Evolutionary conservation across 1,284 basidiomycete genomes (phyloP).

Genomic region (Cerioporus squamosus): DNA sequence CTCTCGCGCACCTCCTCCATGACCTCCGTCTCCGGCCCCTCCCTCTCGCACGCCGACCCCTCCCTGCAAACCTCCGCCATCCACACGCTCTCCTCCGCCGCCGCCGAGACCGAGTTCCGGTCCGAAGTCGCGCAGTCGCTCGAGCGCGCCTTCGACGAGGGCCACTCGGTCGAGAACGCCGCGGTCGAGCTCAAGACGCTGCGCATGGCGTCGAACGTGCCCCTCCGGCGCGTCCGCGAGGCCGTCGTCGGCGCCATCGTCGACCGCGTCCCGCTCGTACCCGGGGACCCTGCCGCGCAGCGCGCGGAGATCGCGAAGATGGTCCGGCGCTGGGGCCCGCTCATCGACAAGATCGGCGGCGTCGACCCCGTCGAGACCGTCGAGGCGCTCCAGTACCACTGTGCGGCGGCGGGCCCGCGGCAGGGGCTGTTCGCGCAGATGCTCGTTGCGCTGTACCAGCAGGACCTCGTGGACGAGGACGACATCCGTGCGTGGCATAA

Average conservation of each 20-base stretch:
- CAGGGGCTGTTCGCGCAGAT: slow-evolving; percentile 75
- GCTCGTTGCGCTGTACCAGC: slow-evolving; percentile 75
- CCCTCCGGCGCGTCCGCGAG: slow-evolving; percentile 76
- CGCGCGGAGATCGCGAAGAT: slow-evolving; percentile 63
- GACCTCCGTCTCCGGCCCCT: slow-evolving; percentile 46
- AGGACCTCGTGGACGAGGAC: slow-evolving; percentile 79
- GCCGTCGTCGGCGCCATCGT: slow-evolving; percentile 79
- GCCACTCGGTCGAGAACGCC: slow-evolving; percentile 90
- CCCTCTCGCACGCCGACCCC: slow-evolving; percentile 43
- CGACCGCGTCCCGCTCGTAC: slow-evolving; percentile 63
- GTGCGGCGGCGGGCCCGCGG: slow-evolving; percentile 57
- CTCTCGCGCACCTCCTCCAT: slow-evolving; percentile 39
- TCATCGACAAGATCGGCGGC: slow-evolving; percentile 75
- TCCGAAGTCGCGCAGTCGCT: slow-evolving; percentile 81
- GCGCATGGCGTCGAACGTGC: slow-evolving; percentile 92
- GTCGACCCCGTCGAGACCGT: slow-evolving; percentile 78
- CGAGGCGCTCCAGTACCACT: slow-evolving; percentile 70
- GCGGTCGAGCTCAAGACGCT: slow-evolving; percentile 93
- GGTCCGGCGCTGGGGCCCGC: slow-evolving; percentile 69
- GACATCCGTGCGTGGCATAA: slow-evolving; percentile 76
- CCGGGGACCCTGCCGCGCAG: slow-evolving; percentile 56
- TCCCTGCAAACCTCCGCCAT: slow-evolving; percentile 33
- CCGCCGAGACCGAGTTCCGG: slow-evolving; percentile 73
- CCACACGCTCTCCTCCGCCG: slow-evolving; percentile 37
- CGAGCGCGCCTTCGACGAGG: slow-evolving; percentile 89